Evolutionary conservation across 2,329 filamentous ascomycete species (phyloP).

Genomic region (Plenodomus biglobosus): DNA sequence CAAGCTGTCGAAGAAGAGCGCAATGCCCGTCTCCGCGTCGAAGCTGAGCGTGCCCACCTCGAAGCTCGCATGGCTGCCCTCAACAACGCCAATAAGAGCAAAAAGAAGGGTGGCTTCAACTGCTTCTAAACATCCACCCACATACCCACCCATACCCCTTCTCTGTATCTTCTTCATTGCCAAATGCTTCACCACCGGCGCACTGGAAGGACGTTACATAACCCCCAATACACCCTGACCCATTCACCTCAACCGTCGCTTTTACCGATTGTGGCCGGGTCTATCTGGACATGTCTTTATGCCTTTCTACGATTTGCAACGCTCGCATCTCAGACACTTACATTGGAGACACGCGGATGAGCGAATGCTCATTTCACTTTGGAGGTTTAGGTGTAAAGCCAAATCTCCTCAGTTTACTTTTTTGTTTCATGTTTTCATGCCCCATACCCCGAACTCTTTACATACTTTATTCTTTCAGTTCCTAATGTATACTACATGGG

Average conservation of each 20-base stretch:
- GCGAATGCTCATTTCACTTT: neutral
- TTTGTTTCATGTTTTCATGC: slow-evolving; percentile 7
- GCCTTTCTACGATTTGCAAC: slow-evolving; percentile 26
- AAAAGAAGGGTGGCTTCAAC: slow-evolving; percentile 91
- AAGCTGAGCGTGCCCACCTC: slow-evolving; percentile 82
- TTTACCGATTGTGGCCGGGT: slow-evolving; percentile 7
- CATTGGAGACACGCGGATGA: slow-evolving; percentile 1
- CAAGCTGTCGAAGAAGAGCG: slow-evolving; percentile 96
- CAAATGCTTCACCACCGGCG: slow-evolving; percentile 23
- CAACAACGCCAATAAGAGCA: slow-evolving; percentile 87
- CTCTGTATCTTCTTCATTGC: slow-evolving; percentile 25
- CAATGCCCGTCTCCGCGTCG: slow-evolving; percentile 85
- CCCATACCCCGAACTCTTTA: slow-evolving; percentile 10
- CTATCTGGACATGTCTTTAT: slow-evolving; percentile 24
- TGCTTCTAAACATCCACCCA: slow-evolving; percentile 70
- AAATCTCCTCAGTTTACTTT: slow-evolving; percentile 1
- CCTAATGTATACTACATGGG: neutral
- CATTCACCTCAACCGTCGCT: slow-evolving; percentile 4
- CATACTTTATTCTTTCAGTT: neutral
- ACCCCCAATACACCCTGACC: slow-evolving; percentile 22
- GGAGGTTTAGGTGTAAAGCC: neutral
- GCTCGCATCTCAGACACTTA: slow-evolving; percentile 16
- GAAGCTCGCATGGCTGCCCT: slow-evolving; percentile 78
- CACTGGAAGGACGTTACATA: slow-evolving; percentile 31
- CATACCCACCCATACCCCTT: slow-evolving; percentile 13